Base-by-base conservation (phyloP, 352 stramenopile genomes). In the Globisporangium viniferum region DNA sequence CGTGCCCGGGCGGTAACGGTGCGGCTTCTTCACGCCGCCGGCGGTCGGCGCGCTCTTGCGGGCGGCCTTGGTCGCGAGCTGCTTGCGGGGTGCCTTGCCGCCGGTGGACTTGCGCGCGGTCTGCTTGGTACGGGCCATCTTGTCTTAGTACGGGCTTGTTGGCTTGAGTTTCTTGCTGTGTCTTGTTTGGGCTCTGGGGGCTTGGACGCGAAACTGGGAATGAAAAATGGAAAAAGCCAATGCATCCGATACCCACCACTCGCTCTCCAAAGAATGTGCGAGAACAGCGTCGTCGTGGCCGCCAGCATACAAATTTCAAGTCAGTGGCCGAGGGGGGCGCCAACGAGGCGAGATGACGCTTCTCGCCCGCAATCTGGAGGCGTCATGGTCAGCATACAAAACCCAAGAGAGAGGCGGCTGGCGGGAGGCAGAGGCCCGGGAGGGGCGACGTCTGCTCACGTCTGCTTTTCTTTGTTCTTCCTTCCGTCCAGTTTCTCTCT, bases 121-220 rank as follows among this genome's bases (percentile, higher is more conserved):
- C 79, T 99, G 94, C 84, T 99, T 98, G 73, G 96, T 98, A 86
- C 96, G 92, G 62, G 96, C 95, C 92, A 98, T 97, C 33, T 78
- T 67, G 22, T 20, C 10, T 22, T 68, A 41, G 44, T 61, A 18
- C 49, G 71, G 35, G 39, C 20, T 35, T 29, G 10, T 39, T 53
- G 33, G 33, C 15, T 65, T 29, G 49, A 8, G 57, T 60, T 67
- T 33, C 29, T 33, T 33, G 29, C 7, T 18, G 14, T 69, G 9
- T 62, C 49, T 14, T 49, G 57, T 20, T 49, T 69, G 29, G 29
- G 49, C n/a, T 73, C 22, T 35, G 66, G 55, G 39, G 44, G 31
- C 68, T 66, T 69, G 72, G 56, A 66, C 74, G 72, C 63, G 79
- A 86, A 86, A 82, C 59, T 60, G 64, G 73, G 80, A 88, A 79